These are phyloP conservation scores for Acephala macrosclerotiorum DNA, from an alignment of 2,329 filamentous ascomycete genomes.

Conservation along the genomic window DNA sequence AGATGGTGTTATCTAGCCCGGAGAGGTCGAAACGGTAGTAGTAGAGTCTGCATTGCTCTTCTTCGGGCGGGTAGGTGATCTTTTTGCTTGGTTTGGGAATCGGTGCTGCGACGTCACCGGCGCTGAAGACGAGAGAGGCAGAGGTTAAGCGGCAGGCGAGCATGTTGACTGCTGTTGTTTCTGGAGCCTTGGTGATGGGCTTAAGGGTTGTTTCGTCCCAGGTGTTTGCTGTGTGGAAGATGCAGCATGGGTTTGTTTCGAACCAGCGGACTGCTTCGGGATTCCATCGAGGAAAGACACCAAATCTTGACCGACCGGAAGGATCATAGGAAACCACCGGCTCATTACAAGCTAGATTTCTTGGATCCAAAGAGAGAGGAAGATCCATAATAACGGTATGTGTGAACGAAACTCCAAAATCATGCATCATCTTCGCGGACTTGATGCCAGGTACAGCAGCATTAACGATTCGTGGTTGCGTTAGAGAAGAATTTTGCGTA, in stretches of 20 bases:
- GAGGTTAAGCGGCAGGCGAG: constrained; percentile 73
- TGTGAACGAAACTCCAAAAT: constrained; percentile 70
- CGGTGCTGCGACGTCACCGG: constrained; percentile 67
- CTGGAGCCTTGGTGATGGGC: constrained; percentile 32
- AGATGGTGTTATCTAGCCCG: constrained; percentile 50
- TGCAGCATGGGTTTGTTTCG: constrained; percentile 70
- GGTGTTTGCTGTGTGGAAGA: constrained; percentile 76
- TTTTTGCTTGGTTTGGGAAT: constrained; percentile 42
- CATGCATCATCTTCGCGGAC: constrained; percentile 77
- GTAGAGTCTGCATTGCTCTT: constrained; percentile 73
- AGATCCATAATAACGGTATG: constrained; percentile 75
- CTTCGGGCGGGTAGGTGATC: constrained; percentile 50
- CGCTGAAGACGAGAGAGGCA: constrained; percentile 68
- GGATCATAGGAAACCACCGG: constrained; percentile 68
- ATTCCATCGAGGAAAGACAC: constrained; percentile 68
- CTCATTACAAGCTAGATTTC: constrained; percentile 63
- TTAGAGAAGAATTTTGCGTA: constrained; percentile 38
- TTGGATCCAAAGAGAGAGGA: constrained; percentile 69
- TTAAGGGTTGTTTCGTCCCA: constrained; percentile 61
- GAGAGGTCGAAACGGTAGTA: constrained; percentile 68
- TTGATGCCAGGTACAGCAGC: constrained; percentile 65
- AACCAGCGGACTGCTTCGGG: constrained; percentile 70
- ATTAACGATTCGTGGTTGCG: constrained; percentile 50
- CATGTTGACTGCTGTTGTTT: constrained; percentile 61
- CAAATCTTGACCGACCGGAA: constrained; percentile 65